Base-by-base conservation (phyloP, 192 early-diverging fungal species). In the Coemansia sp. region DNA sequence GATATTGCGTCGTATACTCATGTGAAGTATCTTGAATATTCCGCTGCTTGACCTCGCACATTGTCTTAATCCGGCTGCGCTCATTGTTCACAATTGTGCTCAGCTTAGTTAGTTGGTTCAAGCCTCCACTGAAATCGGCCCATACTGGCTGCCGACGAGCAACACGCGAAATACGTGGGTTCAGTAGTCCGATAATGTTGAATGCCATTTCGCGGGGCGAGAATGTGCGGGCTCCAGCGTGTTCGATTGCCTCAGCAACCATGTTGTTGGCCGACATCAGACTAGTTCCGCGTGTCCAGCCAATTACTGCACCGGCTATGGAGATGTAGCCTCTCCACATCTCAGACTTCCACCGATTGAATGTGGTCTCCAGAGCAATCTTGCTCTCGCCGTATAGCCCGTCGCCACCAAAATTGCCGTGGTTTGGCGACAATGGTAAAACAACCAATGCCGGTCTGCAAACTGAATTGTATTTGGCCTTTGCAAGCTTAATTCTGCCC, bases 321-420 rank as follows among this genome's bases (percentile, higher is more conserved):
- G 91, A 87, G 56, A 97, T 73, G 81, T 95, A 93, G 59, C 81
- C 82, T 59, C 88, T 84, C 95, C 95, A 97, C 29, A 75, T 81
- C 75, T 97, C 95, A 54, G 93, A 89, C 59, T 90, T 83, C 91
- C 92, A 97, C 66, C 93, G 84, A 84, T 93, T 93, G 73, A 95
- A 84, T 50, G 92, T 72, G 19, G 94, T 92, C 79, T 94, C 94
- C 29, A 97, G 87, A 21, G 85, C 89, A 64, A 93, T 83, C 86
- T 97, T 97, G 67, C 93, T 89, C 75, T 97, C 95, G 71, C 89
- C 86, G 70, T 97, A 97, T n/a, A 97, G 85, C 76, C 95, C 95
- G 58, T 97, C 91, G 54, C 83, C 85, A 60, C 95, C 95, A 63
- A 95, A 93, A 7, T 84, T 92, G 63, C 93, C 95, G 70, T 97